Evolutionary conservation across 345 rosid genomes (phyloP), one percentile per base, ranked within the genome.

Genomic region (Raphanus sativus): DNA sequence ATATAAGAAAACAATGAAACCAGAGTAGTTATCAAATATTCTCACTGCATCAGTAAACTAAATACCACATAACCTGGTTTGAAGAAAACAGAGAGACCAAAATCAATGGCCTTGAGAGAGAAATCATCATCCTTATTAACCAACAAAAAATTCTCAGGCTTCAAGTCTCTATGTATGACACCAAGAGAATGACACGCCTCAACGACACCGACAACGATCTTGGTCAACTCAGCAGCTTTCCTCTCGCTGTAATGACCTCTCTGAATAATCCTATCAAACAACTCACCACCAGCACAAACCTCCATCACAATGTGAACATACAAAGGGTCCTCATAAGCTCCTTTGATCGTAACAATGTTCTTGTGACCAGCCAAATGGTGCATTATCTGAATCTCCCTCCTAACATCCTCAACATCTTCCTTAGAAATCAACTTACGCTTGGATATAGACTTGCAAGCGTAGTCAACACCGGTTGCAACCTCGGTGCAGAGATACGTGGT

Each of bases 361-460:
- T 84, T 87, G 80, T 95, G 98, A 76, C 99, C 97, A 0, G 99
- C 99, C 86, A 95, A 89, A 84, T 95, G 99, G 67, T 95, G 98
- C 99, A 95, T 95, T 81, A 92, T 92, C 90, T 92, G 98, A 82
- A 95, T 95, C 86, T 95, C 99, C 77, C 99, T 85, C 65, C 99
- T 81, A 40, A 92, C 98, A 82, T 95, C 99, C 70, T 91, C 98
- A 61, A 95, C 90, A 75, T 95, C 99, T 82, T 95, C 99, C 72
- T 83, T 95, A 67, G 97, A 89, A 29, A 95, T 89, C 83, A 95
- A 71, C 79, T 95, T 92, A 84, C 99, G 88, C 85, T 95, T 95
- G 0, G 98, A 89, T 72, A 95, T 95, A 2, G 99, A 95, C 78
- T 95, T 95, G 69, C 99, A 95, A 45, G 99, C 99, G 29, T 89